A percentile compares a stretch with the other conserved stretches of the same genome.
phyloP scores from a whole-genome alignment of 2,329 filamentous ascomycete genomes.

The Thielaviopsis punctulata region DNA sequence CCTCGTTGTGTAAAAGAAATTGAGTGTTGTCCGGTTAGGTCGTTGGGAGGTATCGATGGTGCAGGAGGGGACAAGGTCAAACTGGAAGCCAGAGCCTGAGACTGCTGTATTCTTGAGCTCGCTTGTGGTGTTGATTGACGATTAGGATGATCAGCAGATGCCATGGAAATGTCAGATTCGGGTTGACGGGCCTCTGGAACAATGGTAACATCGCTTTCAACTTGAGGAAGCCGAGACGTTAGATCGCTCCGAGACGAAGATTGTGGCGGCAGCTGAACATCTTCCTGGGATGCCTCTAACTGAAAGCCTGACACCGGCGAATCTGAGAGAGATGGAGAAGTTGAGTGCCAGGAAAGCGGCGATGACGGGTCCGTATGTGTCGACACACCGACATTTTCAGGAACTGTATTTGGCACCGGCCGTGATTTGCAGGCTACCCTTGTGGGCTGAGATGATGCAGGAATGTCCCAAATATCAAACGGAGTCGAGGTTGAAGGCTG shows the following conservation, averaged over 20 bases:
- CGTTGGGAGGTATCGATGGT: neutral
- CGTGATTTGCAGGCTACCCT: neutral
- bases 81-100: neutral
- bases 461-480: constrained; percentile 9
- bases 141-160: neutral
- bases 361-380: neutral
- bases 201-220: neutral
- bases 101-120: neutral
- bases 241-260: neutral
- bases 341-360: constrained; percentile 4
- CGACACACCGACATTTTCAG: neutral
- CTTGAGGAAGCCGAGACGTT: neutral
- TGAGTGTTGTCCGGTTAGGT: neutral
- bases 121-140: neutral
- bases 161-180: neutral
- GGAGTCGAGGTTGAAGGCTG: neutral
- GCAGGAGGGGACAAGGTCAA: neutral
- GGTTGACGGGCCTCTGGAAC: neutral
- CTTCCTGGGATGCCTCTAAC: neutral
- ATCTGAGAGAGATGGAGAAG: neutral
- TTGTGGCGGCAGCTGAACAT: neutral
- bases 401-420: neutral
- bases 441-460: neutral
- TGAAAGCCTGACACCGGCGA: neutral
- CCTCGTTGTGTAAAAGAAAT: neutral